phyloP scores from a whole-genome alignment of 345 rosid genomes.

The Ceriops decandra region DNA sequence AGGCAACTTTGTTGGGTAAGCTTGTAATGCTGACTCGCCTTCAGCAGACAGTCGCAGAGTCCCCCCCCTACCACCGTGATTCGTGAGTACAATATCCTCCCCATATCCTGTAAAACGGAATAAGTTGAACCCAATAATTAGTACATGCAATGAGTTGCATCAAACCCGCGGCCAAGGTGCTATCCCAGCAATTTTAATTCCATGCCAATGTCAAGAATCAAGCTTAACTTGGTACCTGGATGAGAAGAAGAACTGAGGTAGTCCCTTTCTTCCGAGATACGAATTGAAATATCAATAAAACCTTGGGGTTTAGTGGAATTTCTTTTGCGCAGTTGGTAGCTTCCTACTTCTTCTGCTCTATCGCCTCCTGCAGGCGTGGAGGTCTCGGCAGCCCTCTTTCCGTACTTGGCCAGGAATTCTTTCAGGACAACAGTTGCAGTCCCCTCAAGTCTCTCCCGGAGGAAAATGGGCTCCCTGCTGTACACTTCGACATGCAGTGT shows the following conservation, averaged over 20 bases:
- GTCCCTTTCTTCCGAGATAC: constrained; percentile 47
- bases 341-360: constrained; percentile 46
- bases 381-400: constrained; percentile 28
- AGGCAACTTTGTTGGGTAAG: constrained; percentile 21
- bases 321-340: constrained; percentile 72
- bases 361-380: constrained; percentile 32
- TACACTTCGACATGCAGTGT: constrained; percentile 65
- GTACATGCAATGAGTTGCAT: neutral
- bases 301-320: constrained; percentile 68
- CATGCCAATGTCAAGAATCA: neutral
- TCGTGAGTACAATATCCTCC: constrained; percentile 46
- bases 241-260: constrained; percentile 32
- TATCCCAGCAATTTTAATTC: too few relatives aligned
- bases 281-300: constrained; percentile 71
- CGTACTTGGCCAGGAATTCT: constrained; percentile 55
- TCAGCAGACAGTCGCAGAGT: constrained; percentile 16
- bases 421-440: constrained; percentile 61
- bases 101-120: constrained; percentile 4
- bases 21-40: constrained; percentile 22
- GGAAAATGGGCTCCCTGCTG: constrained; percentile 84
- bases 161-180: neutral
- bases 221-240: constrained; percentile 29
- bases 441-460: constrained; percentile 72
- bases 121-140: neutral
- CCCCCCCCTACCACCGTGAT: constrained; percentile 23